Evolutionary conservation across 2,329 filamentous ascomycete species (phyloP), one percentile per base, ranked within the genome.

Genomic region (Bipolaris gigantea): DNA sequence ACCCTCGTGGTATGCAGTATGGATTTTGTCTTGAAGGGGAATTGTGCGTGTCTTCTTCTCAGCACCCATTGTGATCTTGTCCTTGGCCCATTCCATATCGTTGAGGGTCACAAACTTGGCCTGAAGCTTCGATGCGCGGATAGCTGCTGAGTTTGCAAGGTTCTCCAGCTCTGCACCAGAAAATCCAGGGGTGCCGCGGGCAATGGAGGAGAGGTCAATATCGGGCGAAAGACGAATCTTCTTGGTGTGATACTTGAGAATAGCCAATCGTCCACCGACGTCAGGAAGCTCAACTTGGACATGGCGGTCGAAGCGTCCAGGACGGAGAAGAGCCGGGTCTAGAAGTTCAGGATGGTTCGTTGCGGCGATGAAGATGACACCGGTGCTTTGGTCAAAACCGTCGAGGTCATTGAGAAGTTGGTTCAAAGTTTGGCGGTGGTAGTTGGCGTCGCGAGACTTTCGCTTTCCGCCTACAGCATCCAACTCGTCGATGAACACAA

Each of bases 131-230:
- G 91, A 96, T n/a, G 94, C 94, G 68, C 89, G 90, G 39, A 99
- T 88, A 19, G 94, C 94, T 30, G 94, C 94, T 72, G 97, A 90
- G 76, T 99, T 99, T 70, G 96, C 89, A 65, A 99, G 85, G 72
- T 97, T 99, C 77, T 97, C 94, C 11, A 99, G 82, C 66, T 99
- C 94, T 18, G 94, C 94, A 63, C 94, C 94, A 44, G 93, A 97
- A 67, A 96, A 92, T 10, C 94, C 94, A 50, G 91, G 87, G 13
- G 92, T 96, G 57, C 90, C 90, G 57, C 89, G 86, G 33, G 94
- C 94, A 66, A 99, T 85, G 55, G 89, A 83, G 23, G 90, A 85
- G 34, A 95, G 80, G 72, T 97, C 92, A 40, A 97, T 90, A 66
- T 95, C 88, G 5, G 85, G 80, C 32, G 85, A 83, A 46, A 90